Conservation (phyloP, 331 rosid species). For the Malus hybrid region DNA sequence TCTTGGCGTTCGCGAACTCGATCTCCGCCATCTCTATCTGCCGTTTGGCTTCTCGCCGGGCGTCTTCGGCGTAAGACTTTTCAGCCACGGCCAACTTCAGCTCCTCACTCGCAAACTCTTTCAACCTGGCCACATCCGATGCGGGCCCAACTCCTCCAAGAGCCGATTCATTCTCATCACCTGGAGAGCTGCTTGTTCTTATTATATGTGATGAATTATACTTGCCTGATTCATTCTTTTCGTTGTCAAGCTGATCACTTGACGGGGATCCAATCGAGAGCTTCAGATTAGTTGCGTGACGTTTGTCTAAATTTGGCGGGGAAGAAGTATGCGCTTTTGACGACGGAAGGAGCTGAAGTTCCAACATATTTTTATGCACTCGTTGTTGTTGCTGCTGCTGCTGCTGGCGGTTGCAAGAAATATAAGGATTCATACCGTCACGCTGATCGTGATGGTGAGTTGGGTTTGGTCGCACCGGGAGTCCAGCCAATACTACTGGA, state of each 20-base stretch:
- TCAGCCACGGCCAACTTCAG: constrained; percentile 65
- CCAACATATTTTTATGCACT: constrained; percentile 30
- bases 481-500: constrained; percentile 27
- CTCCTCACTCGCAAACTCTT: constrained; percentile 38
- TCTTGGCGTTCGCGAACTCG: constrained; percentile 78
- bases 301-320: constrained; percentile 24
- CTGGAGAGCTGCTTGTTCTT: neutral
- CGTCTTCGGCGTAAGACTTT: constrained; percentile 72
- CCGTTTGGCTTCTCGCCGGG: constrained; percentile 68
- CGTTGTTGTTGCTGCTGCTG: constrained; percentile 9
- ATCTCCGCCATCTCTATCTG: constrained; percentile 72
- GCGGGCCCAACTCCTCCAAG: constrained; percentile 6
- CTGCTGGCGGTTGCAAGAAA: neutral
- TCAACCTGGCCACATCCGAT: constrained; percentile 37
- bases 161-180: neutral
- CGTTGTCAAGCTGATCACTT: neutral
- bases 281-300: constrained; percentile 48
- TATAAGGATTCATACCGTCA: constrained; percentile 2
- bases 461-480: constrained; percentile 28
- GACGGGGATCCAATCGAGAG: constrained; percentile 60
- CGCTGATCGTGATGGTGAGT: constrained; percentile 5
- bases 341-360: constrained; percentile 67
- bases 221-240: neutral
- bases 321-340: constrained; percentile 17
- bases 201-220: neutral